phyloP scores from a whole-genome alignment of 257 asterid species.

The Osmanthus fragrans region DNA sequence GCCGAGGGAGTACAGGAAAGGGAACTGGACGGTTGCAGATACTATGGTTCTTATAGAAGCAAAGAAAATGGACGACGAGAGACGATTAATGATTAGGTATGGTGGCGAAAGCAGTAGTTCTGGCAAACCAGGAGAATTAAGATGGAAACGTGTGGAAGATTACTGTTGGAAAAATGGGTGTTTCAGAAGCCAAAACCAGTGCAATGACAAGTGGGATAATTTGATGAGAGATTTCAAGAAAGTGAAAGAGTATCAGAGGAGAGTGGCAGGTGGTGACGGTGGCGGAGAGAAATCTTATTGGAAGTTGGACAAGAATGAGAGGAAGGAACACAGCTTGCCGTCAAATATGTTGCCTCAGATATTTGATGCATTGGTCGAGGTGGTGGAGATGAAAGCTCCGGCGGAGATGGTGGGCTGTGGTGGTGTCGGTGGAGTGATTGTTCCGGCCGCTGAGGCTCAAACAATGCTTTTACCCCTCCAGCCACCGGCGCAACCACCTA shows the following conservation, averaged over 20 bases:
- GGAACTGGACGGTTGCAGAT: constrained; percentile 90
- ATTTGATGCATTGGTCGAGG: constrained; percentile 70
- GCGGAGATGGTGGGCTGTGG: background rate
- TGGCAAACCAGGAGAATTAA: constrained; percentile 74
- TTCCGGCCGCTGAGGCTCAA: constrained; percentile 25
- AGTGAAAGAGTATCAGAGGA: constrained; percentile 67
- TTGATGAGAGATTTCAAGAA: constrained; percentile 94
- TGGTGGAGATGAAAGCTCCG: constrained; percentile 54
- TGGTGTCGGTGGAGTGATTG: constrained; percentile 11
- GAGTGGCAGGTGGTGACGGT: constrained; percentile 18
- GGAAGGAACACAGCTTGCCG: constrained; percentile 77
- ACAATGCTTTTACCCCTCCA: constrained; percentile 31
- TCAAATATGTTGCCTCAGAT: constrained; percentile 80
- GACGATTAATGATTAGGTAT: constrained; percentile 53
- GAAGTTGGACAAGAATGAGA: constrained; percentile 70
- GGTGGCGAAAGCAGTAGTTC: constrained; percentile 6
- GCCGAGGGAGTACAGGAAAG: constrained; percentile 79
- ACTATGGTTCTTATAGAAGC: constrained; percentile 87
- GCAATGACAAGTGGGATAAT: constrained; percentile 96
- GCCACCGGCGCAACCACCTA: constrained; percentile 30
- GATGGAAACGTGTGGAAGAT: constrained; percentile 99
- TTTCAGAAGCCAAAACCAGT: constrained; percentile 87
- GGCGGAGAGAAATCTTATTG: constrained; percentile 53
- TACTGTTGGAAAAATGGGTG: constrained; percentile 84
- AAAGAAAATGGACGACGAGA: constrained; percentile 81